Base-by-base conservation (phyloP, 257 asterid genomes). In the Hygrophila difformis region DNA sequence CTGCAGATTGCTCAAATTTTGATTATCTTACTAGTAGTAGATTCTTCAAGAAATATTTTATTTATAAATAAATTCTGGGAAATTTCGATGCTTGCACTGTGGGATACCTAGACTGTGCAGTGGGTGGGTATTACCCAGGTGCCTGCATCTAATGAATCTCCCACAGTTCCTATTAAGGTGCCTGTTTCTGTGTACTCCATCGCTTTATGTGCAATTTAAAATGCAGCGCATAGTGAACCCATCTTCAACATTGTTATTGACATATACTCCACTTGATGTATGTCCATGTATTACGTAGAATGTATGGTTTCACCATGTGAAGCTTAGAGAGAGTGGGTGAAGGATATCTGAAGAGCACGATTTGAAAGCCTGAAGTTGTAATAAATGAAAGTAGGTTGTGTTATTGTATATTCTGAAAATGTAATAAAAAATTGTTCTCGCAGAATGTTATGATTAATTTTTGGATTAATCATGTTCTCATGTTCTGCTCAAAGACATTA, bases 311-410 rank as follows among this genome's bases (percentile, higher is more conserved):
- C 51, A 41, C 18, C 15, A 21, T 36, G 47, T n/a, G 53, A 21
- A 49, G 47, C 14, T 26, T 39, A 31, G n/a, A 22, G 7, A 45
- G 54, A 55, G 40, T 41, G 38, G 61, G 50, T 55, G 44, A 18
- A 61, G 69, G 44, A 57, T 29, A 23, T 28, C 29, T 44, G 7
- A 18, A 13, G 29, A 49, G 31, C 17, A 51, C 40, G 22, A 39
- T 51, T 34, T 37, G 57, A 14, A 52, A 57, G 56, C 4, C 19
- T 59, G 42, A 40, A 47, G 29, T 46, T 18, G 47, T 31, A 51
- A 24, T 49, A 18, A 45, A 51, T 71, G 71, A 58, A 56, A 31
- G 78, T 71, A 55, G 56, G 72, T 53, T 37, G 9, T 47, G 15
- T 49, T 46, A 8, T 55, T 49, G 12, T 18, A 18, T 26, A 23